phyloP scores from a whole-genome alignment of 345 rosid species.

The Dovyalis caffra region DNA sequence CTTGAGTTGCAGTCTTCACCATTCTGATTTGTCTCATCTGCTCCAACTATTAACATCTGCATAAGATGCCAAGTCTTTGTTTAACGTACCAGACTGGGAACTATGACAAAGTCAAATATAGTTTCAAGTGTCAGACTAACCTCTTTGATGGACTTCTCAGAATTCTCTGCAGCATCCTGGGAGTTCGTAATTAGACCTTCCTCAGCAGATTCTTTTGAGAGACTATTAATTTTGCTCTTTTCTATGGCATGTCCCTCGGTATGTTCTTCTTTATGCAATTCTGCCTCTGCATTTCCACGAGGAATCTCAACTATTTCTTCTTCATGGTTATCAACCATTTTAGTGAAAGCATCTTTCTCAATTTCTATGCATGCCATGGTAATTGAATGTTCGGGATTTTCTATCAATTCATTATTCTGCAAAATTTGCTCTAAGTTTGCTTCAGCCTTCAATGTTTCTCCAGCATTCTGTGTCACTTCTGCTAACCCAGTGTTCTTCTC shows the following conservation, averaged over 20 bases:
- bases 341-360: not conserved
- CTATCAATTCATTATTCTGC: slow-evolving; percentile 1
- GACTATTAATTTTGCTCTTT: not conserved
- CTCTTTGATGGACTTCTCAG: not conserved
- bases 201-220: not conserved
- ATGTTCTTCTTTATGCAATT: not conserved
- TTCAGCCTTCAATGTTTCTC: slow-evolving; percentile 11
- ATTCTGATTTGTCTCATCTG: not conserved
- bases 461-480: not conserved
- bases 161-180: not conserved
- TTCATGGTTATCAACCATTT: not conserved
- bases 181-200: not conserved
- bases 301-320: not conserved
- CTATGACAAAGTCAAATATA: no score
- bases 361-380: not conserved
- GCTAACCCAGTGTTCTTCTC: not conserved
- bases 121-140: not conserved
- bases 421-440: slow-evolving; percentile 2
- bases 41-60: not conserved
- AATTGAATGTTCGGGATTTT: not conserved
- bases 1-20: not conserved
- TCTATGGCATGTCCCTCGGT: not conserved
- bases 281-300: not conserved
- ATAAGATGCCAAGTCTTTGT: not conserved
- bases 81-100: not conserved